Evolutionary conservation across 2,329 filamentous ascomycete genomes (phyloP), one percentile per base, ranked within the genome.

Genomic region (Paradendryphiella salina): DNA sequence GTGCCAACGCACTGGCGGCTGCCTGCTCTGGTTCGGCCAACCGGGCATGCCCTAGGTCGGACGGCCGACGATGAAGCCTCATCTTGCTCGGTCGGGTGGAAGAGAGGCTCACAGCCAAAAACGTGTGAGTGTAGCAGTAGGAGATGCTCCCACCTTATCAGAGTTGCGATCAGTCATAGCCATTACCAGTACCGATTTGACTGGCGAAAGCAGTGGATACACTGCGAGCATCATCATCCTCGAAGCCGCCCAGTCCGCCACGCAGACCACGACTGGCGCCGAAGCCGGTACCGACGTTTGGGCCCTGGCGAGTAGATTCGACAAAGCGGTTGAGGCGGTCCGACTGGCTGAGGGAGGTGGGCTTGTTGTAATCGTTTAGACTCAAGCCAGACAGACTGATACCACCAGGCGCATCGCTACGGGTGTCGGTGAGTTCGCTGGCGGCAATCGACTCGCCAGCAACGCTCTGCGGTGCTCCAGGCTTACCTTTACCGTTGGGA

Each of bases 181-280:
- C 57, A 62, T 78, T 81, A 34, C 81, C 80, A 46, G 90, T 91
- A 48, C 90, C 92, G 61, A 96, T 85, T 75, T 97, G 94, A 77
- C 91, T 96, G 55, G 93, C 92, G 77, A 97, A 99, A 40, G 92
- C 92, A 44, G 94, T 97, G 69, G 90, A 96, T 66, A 97, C 85
- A 75, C 93, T 97, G 76, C 94, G 90, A 67, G 94, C 90, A 71
- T 97, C 94, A 61, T 99, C 94, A 62, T 99, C 94, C 56, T 87
- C 79, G 34, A 77, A 74, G 18, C 76, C 73, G 54, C 79, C 75
- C 43, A 80, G 76, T 52, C 65, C 66, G 38, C 39, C 52, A 9
- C 69, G 69, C 7, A 71, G 46, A 20, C 68, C 71, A 77, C 76
- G 67, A 73, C 77, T 56, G 69, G 76, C 68, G n/a, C 65, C 69